Conservation (phyloP, 257 asterid genomes). For the Solanum corneliomulleri region DNA sequence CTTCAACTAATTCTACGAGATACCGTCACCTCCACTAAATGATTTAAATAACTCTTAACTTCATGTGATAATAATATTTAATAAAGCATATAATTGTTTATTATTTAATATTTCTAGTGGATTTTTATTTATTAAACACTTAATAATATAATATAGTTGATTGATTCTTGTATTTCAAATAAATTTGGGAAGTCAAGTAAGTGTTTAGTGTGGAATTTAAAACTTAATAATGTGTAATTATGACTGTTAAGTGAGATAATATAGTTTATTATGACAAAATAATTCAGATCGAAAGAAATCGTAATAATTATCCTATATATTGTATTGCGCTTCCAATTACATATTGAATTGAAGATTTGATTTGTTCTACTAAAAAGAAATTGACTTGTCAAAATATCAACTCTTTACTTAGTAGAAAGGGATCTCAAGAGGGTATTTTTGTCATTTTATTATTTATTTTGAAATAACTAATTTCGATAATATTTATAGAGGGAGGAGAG, state of each 20-base stretch:
- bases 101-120: too few relatives aligned
- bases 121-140: background rate
- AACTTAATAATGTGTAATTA: background rate
- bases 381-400: too few relatives aligned
- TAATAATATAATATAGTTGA: background rate
- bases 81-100: too few relatives aligned
- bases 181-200: background rate
- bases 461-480: too few relatives aligned
- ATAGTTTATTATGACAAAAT: background rate
- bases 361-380: too few relatives aligned
- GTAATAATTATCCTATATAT: too few relatives aligned
- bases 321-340: background rate
- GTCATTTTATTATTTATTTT: too few relatives aligned
- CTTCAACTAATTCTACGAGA: rapidly evolving
- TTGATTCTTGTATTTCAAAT: background rate
- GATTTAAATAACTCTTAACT: too few relatives aligned
- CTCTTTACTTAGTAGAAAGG: background rate
- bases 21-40: too few relatives aligned
- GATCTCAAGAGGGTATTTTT: too few relatives aligned
- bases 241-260: background rate
- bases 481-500: too few relatives aligned
- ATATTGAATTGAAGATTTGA: background rate
- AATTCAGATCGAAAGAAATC: background rate
- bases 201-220: background rate
- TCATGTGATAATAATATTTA: background rate